phyloP scores from a whole-genome alignment of 768 basidiomycete genomes.

The Lactarius sp. region DNA sequence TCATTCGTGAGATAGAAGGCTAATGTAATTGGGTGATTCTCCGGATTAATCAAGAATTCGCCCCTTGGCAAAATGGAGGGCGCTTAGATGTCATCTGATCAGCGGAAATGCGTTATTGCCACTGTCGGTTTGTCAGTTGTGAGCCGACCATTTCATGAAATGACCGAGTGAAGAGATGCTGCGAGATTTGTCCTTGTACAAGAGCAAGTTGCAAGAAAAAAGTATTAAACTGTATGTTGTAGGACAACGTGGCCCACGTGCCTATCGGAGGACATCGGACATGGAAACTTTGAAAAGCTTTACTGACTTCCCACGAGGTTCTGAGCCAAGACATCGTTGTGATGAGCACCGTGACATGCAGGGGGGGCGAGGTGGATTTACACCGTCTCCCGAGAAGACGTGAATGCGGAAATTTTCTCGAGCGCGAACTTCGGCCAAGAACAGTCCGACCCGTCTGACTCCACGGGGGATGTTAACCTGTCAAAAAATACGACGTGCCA shows the following conservation, averaged over 20 bases:
- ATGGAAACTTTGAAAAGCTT: neutral
- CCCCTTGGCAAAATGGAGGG: neutral
- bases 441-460: neutral
- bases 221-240: neutral
- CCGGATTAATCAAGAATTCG: neutral
- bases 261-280: neutral
- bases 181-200: neutral
- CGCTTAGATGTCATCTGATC: constrained; percentile 3
- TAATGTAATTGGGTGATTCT: constrained; percentile 5
- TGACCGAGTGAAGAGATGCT: neutral
- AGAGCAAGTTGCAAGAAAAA: neutral
- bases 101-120: neutral
- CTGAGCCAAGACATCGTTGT: constrained; percentile 5
- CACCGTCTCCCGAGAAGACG: neutral
- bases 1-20: neutral
- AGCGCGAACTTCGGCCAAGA: constrained; percentile 1
- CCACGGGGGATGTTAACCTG: constrained; percentile 12
- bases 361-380: neutral
- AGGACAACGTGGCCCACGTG: neutral
- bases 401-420: constrained; percentile 3
- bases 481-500: neutral
- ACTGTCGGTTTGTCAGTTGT: neutral
- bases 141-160: neutral
- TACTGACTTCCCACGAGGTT: neutral
- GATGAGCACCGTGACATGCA: neutral